A percentile compares a stretch with the other conserved stretches of the same genome.
Conservation (phyloP, 2,329 filamentous ascomycete genomes). For the Graphiopsis chlorocephala region DNA sequence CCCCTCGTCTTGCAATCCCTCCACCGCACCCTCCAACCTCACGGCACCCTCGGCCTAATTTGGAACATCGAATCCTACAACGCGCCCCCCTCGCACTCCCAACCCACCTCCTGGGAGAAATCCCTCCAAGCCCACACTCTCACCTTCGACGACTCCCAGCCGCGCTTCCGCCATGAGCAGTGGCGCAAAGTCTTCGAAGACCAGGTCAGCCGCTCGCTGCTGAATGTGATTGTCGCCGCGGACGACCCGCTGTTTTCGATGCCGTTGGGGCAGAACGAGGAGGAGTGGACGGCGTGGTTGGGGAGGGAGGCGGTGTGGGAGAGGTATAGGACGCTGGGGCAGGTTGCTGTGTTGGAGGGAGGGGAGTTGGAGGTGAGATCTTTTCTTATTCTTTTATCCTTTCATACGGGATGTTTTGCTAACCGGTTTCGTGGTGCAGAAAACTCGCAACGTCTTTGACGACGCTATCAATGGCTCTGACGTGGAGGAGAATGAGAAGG, state of each 20-base stretch:
- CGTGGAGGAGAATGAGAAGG: conserved; percentile 58
- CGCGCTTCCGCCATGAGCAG: conserved; percentile 62
- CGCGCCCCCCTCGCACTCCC: conserved; percentile 55
- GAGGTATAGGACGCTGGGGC: conserved; percentile 64
- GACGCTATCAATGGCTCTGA: conserved; percentile 53
- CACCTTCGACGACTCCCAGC: conserved; percentile 55
- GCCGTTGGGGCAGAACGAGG: conserved; percentile 57
- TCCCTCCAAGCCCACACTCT: conserved; percentile 55
- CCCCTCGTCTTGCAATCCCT: conserved; percentile 62
- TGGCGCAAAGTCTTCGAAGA: conserved; percentile 66
- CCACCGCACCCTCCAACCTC: conserved; percentile 62
- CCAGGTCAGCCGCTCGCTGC: conserved; percentile 53
- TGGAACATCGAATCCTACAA: conserved; percentile 62
- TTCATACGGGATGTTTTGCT: not conserved
- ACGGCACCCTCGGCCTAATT: conserved; percentile 62
- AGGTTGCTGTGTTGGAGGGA: conserved; percentile 59
- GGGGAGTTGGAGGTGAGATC: conserved; percentile 47
- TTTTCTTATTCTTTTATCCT: conserved; percentile 2
- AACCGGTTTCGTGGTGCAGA: conserved; percentile 31
- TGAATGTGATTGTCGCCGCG: conserved; percentile 40
- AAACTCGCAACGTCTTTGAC: conserved; percentile 53
- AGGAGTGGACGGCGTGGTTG: conserved; percentile 59
- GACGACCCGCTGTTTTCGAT: conserved; percentile 58
- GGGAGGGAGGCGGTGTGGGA: conserved; percentile 61
- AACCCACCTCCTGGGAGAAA: conserved; percentile 60